Evolutionary conservation across 805 yeast genomes (phyloP).

Genomic region (Metschnikowia arizonensis): DNA sequence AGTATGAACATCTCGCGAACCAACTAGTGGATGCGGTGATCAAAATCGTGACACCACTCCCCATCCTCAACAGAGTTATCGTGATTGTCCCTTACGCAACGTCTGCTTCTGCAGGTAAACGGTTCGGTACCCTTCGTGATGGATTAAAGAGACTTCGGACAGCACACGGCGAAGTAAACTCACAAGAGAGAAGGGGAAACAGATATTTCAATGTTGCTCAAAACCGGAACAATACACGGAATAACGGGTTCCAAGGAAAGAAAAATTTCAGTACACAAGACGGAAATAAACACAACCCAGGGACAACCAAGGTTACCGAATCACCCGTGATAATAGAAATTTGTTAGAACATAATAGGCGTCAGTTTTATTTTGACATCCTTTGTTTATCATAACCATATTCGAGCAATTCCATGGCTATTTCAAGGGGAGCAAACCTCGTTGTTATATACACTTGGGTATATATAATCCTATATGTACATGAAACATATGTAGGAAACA

Average conservation of each 20-base stretch:
- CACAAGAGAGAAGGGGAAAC: not conserved
- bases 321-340: too few relatives aligned
- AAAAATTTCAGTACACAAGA: not conserved
- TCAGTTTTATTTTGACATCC: too few relatives aligned
- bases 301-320: not conserved
- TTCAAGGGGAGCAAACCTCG: too few relatives aligned
- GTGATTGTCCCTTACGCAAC: not conserved
- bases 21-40: not conserved
- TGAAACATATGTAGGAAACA: too few relatives aligned
- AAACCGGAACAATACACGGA: not conserved
- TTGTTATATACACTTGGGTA: too few relatives aligned
- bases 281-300: not conserved
- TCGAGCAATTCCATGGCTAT: too few relatives aligned
- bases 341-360: too few relatives aligned
- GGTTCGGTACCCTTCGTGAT: not conserved
- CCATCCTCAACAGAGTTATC: not conserved
- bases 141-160: not conserved
- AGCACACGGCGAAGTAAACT: not conserved
- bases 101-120: not conserved
- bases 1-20: not conserved
- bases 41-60: not conserved
- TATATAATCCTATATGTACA: too few relatives aligned
- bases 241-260: not conserved
- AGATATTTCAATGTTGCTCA: not conserved
- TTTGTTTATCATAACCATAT: too few relatives aligned